phyloP scores from a whole-genome alignment of 1,284 basidiomycete species.

The Moesziomyces sp. region DNA sequence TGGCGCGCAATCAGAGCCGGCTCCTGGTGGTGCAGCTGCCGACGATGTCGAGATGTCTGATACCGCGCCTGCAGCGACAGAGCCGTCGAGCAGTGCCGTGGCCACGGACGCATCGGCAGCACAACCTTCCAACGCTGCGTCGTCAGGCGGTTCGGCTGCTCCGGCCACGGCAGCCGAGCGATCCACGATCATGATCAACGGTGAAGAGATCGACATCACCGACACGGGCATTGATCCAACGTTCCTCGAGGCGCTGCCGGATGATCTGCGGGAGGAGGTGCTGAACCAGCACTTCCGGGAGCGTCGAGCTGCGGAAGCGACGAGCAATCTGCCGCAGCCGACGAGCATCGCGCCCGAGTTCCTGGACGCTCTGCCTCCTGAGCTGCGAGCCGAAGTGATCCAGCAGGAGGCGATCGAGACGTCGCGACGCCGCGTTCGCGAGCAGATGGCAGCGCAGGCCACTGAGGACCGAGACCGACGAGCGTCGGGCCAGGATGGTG shows the following conservation, averaged over 20 bases:
- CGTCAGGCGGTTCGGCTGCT: slow-evolving; percentile 3
- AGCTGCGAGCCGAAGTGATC: slow-evolving; percentile 94
- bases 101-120: slow-evolving; percentile 12
- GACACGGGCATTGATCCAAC: slow-evolving; percentile 98
- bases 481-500: slow-evolving; percentile 9
- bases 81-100: slow-evolving; percentile 2
- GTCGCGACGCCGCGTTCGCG: slow-evolving; percentile 69
- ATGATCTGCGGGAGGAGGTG: slow-evolving; percentile 98
- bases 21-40: slow-evolving; percentile 4
- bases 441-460: slow-evolving; percentile 30
- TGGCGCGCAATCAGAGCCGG: slow-evolving; percentile 27
- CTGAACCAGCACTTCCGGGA: slow-evolving; percentile 97
- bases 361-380: slow-evolving; percentile 92
- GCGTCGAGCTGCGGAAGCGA: slow-evolving; percentile 73
- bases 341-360: slow-evolving; percentile 94
- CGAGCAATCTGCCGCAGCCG: slow-evolving; percentile 71
- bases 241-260: slow-evolving; percentile 95
- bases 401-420: slow-evolving; percentile 88
- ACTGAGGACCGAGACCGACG: slow-evolving; percentile 9
- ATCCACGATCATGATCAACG: slow-evolving; percentile 75
- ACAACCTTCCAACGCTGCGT: slow-evolving; percentile 8
- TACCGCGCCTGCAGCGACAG: slow-evolving; percentile 15
- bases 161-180: slow-evolving; percentile 22
- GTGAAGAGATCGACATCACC: slow-evolving; percentile 95
- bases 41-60: slow-evolving; percentile 63